phyloP scores from a whole-genome alignment of 1,139 yeast species.

The Meyerozyma guilliermondii region DNA sequence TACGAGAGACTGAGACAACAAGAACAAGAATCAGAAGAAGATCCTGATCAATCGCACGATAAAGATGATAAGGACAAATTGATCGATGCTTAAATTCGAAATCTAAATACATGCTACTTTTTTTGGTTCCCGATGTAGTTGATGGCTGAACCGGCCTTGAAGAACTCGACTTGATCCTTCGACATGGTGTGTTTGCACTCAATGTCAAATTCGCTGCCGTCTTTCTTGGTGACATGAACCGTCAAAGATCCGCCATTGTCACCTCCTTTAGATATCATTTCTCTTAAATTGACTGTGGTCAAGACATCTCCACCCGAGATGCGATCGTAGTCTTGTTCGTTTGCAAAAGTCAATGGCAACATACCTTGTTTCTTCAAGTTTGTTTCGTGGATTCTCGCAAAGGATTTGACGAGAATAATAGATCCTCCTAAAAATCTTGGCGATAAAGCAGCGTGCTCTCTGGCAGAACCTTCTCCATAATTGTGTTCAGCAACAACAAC shows the following conservation, averaged over 20 bases:
- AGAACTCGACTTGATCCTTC: constrained; percentile 89
- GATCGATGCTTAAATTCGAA: constrained; percentile 44
- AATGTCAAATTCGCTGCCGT: constrained; percentile 65
- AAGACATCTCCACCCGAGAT: constrained; percentile 72
- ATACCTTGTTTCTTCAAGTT: constrained; percentile 76
- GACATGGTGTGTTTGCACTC: constrained; percentile 93
- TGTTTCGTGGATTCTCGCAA: constrained; percentile 80
- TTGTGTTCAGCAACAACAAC: constrained; percentile 94
- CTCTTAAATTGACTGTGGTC: constrained; percentile 71
- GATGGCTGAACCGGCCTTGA: constrained; percentile 96
- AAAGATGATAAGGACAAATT: constrained; percentile 34
- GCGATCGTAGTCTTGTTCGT: constrained; percentile 83
- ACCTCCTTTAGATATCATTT: constrained; percentile 77
- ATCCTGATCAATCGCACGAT: constrained; percentile 26
- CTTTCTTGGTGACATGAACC: constrained; percentile 67
- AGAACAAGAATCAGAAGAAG: constrained; percentile 48
- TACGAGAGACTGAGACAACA: constrained; percentile 78
- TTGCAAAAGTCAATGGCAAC: constrained; percentile 86
- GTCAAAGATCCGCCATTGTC: constrained; percentile 78
- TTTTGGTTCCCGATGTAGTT: constrained; percentile 72
- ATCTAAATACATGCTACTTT: constrained; percentile 6
- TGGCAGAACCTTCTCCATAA: constrained; percentile 98
- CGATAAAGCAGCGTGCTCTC: constrained; percentile 97
- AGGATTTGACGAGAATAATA: constrained; percentile 84
- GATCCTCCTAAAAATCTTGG: constrained; percentile 93